Evolutionary conservation across 169 alveolate genomes (phyloP).

Genomic region (Eimeria brunetti): DNA sequence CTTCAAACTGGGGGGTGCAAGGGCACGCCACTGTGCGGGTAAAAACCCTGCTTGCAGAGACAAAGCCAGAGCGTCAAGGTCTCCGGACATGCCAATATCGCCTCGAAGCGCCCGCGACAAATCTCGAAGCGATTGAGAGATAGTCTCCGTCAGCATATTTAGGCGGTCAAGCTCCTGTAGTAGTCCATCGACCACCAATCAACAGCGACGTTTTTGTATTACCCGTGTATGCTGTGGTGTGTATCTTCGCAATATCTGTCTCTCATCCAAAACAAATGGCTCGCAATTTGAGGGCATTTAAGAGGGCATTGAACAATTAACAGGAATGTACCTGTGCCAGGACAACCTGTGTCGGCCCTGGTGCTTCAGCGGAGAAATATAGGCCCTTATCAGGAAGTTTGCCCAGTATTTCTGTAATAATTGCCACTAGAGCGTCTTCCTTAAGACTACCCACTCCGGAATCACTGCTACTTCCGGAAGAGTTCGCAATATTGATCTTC

Average conservation of each 20-base stretch:
- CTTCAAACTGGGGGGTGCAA: constrained; percentile 95
- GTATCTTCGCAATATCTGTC: background rate
- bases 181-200: background rate
- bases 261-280: no score
- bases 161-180: constrained; percentile 92
- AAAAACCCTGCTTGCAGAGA: constrained; percentile 91
- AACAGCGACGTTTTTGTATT: background rate
- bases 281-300: background rate
- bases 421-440: constrained; percentile 70
- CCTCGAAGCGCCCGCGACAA: constrained; percentile 95
- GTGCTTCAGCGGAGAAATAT: constrained; percentile 88
- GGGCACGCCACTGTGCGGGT: constrained; percentile 91
- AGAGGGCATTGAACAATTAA: background rate
- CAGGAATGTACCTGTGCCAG: constrained; percentile 86
- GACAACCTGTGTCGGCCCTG: constrained; percentile 94
- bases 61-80: constrained; percentile 91
- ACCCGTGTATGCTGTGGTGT: background rate
- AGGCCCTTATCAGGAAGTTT: constrained; percentile 90
- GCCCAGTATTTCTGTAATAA: constrained; percentile 82
- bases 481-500: constrained; percentile 51
- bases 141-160: constrained; percentile 89
- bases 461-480: background rate
- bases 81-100: constrained; percentile 96
- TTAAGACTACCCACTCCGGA: constrained; percentile 38
- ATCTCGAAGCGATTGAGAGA: constrained; percentile 86